Evolutionary conservation across 768 basidiomycete genomes (phyloP).

Genomic region (Podaxis mareebaensis): DNA sequence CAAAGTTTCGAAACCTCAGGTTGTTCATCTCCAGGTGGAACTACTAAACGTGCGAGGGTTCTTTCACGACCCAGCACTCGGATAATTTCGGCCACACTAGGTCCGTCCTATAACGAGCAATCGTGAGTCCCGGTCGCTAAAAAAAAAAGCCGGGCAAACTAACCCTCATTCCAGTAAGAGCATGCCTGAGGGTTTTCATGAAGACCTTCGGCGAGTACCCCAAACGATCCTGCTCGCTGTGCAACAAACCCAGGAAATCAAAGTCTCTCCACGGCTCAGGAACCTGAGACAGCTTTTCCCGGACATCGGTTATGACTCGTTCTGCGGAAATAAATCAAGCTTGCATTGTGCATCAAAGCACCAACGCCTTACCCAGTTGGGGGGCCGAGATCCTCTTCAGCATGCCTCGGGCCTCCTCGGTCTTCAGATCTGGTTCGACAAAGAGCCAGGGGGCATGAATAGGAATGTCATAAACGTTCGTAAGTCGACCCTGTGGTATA

Average conservation of each 20-base stretch:
- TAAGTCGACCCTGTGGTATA: conserved; percentile 58
- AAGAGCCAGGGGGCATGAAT: conserved; percentile 77
- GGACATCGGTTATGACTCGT: conserved; percentile 33
- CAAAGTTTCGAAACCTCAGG: background rate
- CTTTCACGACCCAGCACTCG: conserved; percentile 43
- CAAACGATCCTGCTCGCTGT: background rate
- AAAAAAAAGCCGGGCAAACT: conserved; percentile 18
- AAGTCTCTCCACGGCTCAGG: conserved; percentile 28
- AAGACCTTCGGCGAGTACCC: background rate
- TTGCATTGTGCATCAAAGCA: conserved; percentile 6
- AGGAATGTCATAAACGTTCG: conserved; percentile 72
- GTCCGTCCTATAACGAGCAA: conserved; percentile 42
- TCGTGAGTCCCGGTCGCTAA: background rate
- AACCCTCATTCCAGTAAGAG: conserved; percentile 83
- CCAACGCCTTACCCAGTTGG: conserved; percentile 1
- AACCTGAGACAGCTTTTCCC: conserved; percentile 30
- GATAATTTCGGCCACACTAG: conserved; percentile 46
- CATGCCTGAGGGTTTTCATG: conserved; percentile 63
- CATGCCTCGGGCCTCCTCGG: conserved; percentile 58
- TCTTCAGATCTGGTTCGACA: conserved; percentile 58
- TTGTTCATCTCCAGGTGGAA: conserved; percentile 1
- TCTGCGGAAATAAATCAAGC: conserved; percentile 21
- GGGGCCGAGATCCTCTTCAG: conserved; percentile 25
- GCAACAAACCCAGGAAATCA: background rate
- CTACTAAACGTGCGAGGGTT: conserved; percentile 26